A percentile compares a stretch with the other conserved stretches of the same genome.
Conservation (phyloP, 345 rosid species). For the Aethionema arabicum region DNA sequence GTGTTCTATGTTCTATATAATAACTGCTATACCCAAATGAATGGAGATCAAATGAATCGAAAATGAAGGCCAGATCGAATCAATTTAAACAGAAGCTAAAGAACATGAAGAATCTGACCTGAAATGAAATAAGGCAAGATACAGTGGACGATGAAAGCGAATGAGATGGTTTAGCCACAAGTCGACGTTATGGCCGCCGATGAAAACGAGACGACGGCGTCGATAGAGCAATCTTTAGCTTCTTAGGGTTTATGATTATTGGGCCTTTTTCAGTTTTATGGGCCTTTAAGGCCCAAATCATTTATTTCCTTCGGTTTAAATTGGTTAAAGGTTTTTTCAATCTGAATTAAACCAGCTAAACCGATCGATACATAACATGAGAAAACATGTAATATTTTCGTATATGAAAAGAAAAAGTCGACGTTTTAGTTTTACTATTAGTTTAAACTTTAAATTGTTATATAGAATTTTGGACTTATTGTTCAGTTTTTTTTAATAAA, state of each 20-base stretch:
- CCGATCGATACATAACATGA: too few relatives aligned
- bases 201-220: conserved; percentile 1
- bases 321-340: background rate
- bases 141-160: background rate
- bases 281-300: conserved; percentile 15
- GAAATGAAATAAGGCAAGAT: background rate
- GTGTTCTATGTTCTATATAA: too few relatives aligned
- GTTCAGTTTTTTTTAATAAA: too few relatives aligned
- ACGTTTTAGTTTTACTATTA: too few relatives aligned
- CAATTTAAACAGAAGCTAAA: background rate
- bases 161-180: background rate
- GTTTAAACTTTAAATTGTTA: too few relatives aligned
- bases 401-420: too few relatives aligned
- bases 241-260: conserved; percentile 10
- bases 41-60: too few relatives aligned
- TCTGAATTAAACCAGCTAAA: too few relatives aligned
- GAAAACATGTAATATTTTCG: too few relatives aligned
- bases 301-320: background rate
- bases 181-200: conserved; percentile 18
- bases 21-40: too few relatives aligned
- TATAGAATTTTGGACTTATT: too few relatives aligned
- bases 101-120: background rate
- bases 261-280: conserved; percentile 12
- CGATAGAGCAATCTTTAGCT: conserved; percentile 6
- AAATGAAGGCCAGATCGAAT: background rate